Conservation (phyloP, 495 filamentous ascomycete genomes). For the Aspergillus funiculosus region DNA sequence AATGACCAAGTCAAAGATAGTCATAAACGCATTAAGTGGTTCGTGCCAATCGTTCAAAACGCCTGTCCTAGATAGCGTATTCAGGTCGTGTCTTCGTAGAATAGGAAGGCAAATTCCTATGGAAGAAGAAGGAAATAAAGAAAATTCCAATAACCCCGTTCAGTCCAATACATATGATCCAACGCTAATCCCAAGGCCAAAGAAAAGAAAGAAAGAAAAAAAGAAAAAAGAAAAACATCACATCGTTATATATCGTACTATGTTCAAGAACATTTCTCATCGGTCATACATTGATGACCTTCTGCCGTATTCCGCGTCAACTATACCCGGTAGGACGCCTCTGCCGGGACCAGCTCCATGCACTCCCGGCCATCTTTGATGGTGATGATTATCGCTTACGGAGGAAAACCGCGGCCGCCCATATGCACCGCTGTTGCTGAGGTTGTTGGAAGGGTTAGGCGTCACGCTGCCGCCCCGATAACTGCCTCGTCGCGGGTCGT, state of each 20-base stretch:
- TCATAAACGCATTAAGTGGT: background rate
- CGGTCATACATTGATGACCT: slow-evolving; percentile 17
- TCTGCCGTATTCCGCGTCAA: slow-evolving; percentile 13
- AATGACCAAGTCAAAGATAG: background rate
- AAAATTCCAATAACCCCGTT: background rate
- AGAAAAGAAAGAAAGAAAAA: background rate
- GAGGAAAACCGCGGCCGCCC: slow-evolving; percentile 6
- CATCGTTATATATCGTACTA: background rate
- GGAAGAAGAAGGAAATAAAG: background rate
- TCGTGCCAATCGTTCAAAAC: background rate
- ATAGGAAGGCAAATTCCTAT: background rate
- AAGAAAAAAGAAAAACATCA: background rate
- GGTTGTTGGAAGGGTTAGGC: slow-evolving; percentile 1
- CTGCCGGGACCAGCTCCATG: slow-evolving; percentile 1
- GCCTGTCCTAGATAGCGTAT: background rate
- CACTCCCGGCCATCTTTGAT: slow-evolving; percentile 2
- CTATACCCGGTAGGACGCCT: slow-evolving; percentile 6
- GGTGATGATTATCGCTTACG: slow-evolving; percentile 5
- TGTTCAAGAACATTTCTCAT: slow-evolving; percentile 2
- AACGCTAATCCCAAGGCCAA: background rate
- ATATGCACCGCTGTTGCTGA: background rate
- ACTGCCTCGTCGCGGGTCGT: slow-evolving; percentile 8
- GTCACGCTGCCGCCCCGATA: slow-evolving; percentile 6
- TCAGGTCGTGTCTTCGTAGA: background rate
- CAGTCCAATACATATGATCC: background rate